Evolutionary conservation across 2,329 filamentous ascomycete species (phyloP).

Genomic region (Phyllosticta capitalensis): DNA sequence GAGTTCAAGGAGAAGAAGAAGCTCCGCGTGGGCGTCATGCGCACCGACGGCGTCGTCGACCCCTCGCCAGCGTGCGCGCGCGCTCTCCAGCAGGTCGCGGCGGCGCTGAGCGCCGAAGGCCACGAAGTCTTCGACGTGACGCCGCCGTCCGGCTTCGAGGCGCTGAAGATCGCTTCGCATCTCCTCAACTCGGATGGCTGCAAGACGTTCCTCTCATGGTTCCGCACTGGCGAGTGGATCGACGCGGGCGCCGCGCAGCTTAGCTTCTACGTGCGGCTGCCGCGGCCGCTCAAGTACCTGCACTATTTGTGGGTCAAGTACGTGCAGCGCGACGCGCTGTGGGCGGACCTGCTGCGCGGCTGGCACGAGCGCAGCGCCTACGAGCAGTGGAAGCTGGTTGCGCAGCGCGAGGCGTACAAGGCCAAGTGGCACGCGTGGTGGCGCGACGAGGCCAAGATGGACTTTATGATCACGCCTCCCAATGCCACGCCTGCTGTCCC

Average conservation of each 20-base stretch:
- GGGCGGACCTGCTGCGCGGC: slow-evolving; percentile 65
- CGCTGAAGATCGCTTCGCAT: slow-evolving; percentile 64
- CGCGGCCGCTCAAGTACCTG: slow-evolving; percentile 66
- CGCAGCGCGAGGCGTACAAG: slow-evolving; percentile 67
- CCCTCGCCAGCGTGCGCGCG: slow-evolving; percentile 76
- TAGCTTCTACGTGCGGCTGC: slow-evolving; percentile 61
- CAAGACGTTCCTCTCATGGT: slow-evolving; percentile 66
- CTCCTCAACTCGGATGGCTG: slow-evolving; percentile 81
- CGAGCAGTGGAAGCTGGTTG: slow-evolving; percentile 76
- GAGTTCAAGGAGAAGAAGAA: slow-evolving; percentile 52
- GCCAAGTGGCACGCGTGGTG: slow-evolving; percentile 78
- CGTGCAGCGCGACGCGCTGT: slow-evolving; percentile 62
- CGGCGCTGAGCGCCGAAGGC: slow-evolving; percentile 59
- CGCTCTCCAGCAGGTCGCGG: slow-evolving; percentile 61
- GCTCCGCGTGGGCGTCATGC: slow-evolving; percentile 66
- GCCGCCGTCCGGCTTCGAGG: slow-evolving; percentile 56
- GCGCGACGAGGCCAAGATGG: slow-evolving; percentile 55
- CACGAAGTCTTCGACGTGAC: slow-evolving; percentile 62
- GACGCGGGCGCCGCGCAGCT: slow-evolving; percentile 71
- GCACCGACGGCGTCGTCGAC: slow-evolving; percentile 70
- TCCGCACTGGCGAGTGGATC: slow-evolving; percentile 67
- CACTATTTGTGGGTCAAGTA: slow-evolving; percentile 89
- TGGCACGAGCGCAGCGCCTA: slow-evolving; percentile 66
- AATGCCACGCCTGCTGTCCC: slow-evolving; percentile 87
- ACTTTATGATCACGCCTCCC: slow-evolving; percentile 73